Conservation (phyloP, 495 filamentous ascomycete genomes). For the Delitschia confertaspora region DNA sequence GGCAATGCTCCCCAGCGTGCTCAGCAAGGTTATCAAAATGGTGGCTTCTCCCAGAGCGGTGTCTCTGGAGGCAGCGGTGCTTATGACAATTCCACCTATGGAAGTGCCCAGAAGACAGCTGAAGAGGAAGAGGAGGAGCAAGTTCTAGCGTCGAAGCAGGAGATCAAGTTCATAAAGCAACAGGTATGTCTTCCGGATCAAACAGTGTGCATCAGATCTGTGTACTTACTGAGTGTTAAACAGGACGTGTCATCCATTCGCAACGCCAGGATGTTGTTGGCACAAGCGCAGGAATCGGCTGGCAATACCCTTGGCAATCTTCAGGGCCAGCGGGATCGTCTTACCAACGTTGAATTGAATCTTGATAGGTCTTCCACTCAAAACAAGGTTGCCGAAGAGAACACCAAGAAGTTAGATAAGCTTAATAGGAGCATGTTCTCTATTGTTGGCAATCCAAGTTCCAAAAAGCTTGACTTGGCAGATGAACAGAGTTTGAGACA, state of each 20-base stretch:
- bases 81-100: slow-evolving; percentile 50
- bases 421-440: slow-evolving; percentile 79
- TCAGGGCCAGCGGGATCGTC: slow-evolving; percentile 50
- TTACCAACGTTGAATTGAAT: slow-evolving; percentile 36
- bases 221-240: too few relatives aligned
- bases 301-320: slow-evolving; percentile 59
- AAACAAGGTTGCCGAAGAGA: slow-evolving; percentile 63
- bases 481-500: too few relatives aligned
- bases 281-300: slow-evolving; percentile 64
- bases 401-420: slow-evolving; percentile 64
- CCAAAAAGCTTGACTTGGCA: too few relatives aligned
- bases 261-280: slow-evolving; percentile 57
- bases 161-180: slow-evolving; percentile 69
- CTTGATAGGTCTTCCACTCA: slow-evolving; percentile 61
- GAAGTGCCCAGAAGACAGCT: slow-evolving; percentile 66
- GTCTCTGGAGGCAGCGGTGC: slow-evolving; percentile 44
- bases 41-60: background rate
- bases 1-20: slow-evolving; percentile 45
- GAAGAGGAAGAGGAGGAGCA: slow-evolving; percentile 52
- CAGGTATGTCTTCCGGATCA: too few relatives aligned
- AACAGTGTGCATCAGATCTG: too few relatives aligned
- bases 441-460: slow-evolving; percentile 23
- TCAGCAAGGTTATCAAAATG: slow-evolving; percentile 18
- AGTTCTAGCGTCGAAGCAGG: slow-evolving; percentile 56
- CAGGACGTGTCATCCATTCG: slow-evolving; percentile 62